phyloP scores from a whole-genome alignment of 192 early-diverging fungal species.

The Dimargaris cristalligena region DNA sequence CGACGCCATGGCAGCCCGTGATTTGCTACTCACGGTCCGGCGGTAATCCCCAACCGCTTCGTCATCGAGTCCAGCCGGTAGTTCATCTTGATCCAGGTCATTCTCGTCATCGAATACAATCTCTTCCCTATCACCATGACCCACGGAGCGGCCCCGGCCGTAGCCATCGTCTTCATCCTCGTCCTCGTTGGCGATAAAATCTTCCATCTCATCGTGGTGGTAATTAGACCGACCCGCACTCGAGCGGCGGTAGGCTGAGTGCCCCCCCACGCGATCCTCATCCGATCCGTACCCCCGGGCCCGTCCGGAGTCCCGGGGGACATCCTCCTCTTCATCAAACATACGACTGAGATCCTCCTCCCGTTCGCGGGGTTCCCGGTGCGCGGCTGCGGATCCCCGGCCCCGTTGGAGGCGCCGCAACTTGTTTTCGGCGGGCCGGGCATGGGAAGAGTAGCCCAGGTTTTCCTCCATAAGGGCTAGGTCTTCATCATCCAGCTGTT shows the following conservation, averaged over 20 bases:
- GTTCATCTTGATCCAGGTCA: conserved; percentile 22
- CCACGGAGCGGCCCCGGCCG: no score
- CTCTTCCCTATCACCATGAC: no score
- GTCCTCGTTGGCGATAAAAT: conserved; percentile 36
- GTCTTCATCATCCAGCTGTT: conserved; percentile 84
- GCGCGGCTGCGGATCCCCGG: conserved; percentile 28
- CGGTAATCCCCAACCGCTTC: conserved; percentile 1
- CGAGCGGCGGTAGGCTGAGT: conserved; percentile 26
- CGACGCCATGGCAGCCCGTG: conserved; percentile 12
- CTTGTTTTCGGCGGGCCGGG: conserved; percentile 29
- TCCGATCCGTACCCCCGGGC: conserved; percentile 17
- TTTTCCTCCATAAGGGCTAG: conserved; percentile 82
- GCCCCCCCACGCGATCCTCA: conserved; percentile 34
- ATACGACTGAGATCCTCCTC: conserved; percentile 35
- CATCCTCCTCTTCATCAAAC: conserved; percentile 52
- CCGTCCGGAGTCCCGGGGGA: no score
- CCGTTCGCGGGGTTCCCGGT: neutral
- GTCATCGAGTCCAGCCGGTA: conserved; percentile 12
- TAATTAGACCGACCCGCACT: conserved; percentile 19
- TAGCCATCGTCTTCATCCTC: conserved; percentile 26
- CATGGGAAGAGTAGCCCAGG: conserved; percentile 42
- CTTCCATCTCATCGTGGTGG: conserved; percentile 28
- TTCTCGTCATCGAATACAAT: conserved; percentile 20
- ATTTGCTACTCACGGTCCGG: no score
- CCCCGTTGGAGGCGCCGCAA: conserved; percentile 66